Evolutionary conservation across 768 basidiomycete species (phyloP).

Genomic region (Daedalea quercina): DNA sequence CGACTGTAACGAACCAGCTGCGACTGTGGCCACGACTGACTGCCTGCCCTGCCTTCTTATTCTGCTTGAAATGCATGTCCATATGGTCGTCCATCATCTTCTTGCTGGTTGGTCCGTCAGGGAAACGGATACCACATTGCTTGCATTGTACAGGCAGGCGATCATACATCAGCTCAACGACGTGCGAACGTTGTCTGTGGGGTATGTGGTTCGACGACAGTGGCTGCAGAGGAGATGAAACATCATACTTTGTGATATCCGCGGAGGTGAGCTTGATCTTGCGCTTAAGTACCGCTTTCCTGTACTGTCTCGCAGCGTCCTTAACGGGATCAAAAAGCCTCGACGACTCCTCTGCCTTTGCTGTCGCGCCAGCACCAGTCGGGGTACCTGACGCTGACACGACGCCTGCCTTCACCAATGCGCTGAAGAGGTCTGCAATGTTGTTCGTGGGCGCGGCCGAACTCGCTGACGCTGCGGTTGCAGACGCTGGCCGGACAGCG

Average conservation of each 20-base stretch:
- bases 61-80: constrained; percentile 95
- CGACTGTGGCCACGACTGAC: constrained; percentile 82
- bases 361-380: constrained; percentile 38
- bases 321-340: constrained; percentile 31
- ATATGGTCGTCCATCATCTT: constrained; percentile 81
- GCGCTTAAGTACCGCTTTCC: constrained; percentile 51
- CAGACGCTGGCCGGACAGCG: constrained; percentile 17
- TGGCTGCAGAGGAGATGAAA: neutral
- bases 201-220: neutral
- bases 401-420: constrained; percentile 75
- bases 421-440: constrained; percentile 56
- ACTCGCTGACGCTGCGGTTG: constrained; percentile 18
- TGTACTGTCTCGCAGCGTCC: constrained; percentile 51
- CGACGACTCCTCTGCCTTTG: constrained; percentile 28
- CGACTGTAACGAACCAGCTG: constrained; percentile 80
- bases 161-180: constrained; percentile 65
- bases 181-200: constrained; percentile 49
- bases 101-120: constrained; percentile 65
- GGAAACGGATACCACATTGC: constrained; percentile 88
- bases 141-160: constrained; percentile 80
- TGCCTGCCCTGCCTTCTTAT: constrained; percentile 73
- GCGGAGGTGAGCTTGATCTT: constrained; percentile 54
- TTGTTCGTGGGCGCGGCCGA: constrained; percentile 24
- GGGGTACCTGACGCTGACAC: constrained; percentile 52
- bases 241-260: constrained; percentile 65